Evolutionary conservation across 2,329 filamentous ascomycete genomes (phyloP), one percentile per base, ranked within the genome.

Genomic region (Calonectria crousiana): DNA sequence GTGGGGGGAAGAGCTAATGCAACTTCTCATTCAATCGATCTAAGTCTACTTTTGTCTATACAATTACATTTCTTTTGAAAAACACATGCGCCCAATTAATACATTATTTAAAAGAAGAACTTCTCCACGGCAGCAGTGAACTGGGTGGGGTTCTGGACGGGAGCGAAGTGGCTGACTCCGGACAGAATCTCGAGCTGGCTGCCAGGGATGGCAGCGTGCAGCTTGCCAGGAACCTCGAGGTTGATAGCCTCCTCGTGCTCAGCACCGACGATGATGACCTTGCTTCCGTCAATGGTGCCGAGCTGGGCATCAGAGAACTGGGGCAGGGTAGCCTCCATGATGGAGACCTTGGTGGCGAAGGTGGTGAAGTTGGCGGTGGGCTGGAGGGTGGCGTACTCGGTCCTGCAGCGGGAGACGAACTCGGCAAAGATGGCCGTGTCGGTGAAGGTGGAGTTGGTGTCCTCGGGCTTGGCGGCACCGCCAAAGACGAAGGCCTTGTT

Each of bases 151-250:
- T 87, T 82, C 75, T 87, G 86, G 20, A 86, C 41, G 1, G 86
- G 86, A 44, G 85, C 85, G 76, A 87, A 87, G 73, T 87, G 86
- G 73, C 85, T 87, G 8, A 87, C 85, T 1, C 81, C 82, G 2
- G 73, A 80, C 73, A 87, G 74, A 10, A 83, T 85, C 47, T 81
- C 77, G 56, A 85, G 69, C 67, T 79, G 78, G 71, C 86, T 87
- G 4, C 83, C 83, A n/a, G 78, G 75, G 62, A 87, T 86, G 38
- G 84, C 81, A 14, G 74, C 75, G 69, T 84, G 79, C 69, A 87
- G 74, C 74, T 82, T 81, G 3, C 71, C 75, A 0, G 84, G 83
- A 1, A 86, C 85, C 52, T 81, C 81, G 30, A 80, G 73, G 60
- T 85, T 85, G n/a, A 87, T 82, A 2, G 85, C 85, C 81, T 87